Evolutionary conservation across 768 basidiomycete genomes (phyloP).

Genomic region (Xerocomellus dryophilus): DNA sequence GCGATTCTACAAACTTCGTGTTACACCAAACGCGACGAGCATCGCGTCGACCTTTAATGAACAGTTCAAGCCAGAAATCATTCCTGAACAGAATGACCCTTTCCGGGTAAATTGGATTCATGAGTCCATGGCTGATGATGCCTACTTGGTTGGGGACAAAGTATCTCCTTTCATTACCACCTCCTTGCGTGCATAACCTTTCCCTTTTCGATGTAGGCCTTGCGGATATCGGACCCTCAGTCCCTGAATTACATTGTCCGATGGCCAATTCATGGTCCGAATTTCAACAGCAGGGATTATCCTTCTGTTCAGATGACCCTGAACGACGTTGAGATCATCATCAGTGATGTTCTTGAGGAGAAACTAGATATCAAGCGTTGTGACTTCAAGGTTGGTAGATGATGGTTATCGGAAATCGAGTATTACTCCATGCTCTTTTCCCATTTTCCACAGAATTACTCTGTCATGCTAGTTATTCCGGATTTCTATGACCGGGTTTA

Average conservation of each 20-base stretch:
- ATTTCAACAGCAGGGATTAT: constrained; percentile 83
- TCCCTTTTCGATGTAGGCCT: constrained; percentile 47
- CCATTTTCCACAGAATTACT: constrained; percentile 60
- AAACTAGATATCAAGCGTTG: constrained; percentile 50
- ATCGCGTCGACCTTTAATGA: constrained; percentile 80
- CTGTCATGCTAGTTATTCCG: constrained; percentile 84
- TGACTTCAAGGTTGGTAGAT: constrained; percentile 57
- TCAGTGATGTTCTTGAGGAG: constrained; percentile 58
- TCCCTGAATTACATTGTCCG: constrained; percentile 67
- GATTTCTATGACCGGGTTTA: constrained; percentile 88
- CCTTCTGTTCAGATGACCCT: constrained; percentile 63
- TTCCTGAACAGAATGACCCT: constrained; percentile 80
- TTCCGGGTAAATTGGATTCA: constrained; percentile 84
- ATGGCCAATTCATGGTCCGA: constrained; percentile 79
- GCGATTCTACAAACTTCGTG: constrained; percentile 80
- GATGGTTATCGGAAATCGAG: background rate
- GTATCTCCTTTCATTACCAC: constrained; percentile 34
- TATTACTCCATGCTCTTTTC: background rate
- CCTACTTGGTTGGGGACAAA: constrained; percentile 65
- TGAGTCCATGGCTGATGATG: constrained; percentile 42
- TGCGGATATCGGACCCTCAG: constrained; percentile 66
- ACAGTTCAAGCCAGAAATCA: constrained; percentile 81
- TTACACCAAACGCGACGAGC: constrained; percentile 64
- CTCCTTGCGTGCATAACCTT: constrained; percentile 3
- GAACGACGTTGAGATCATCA: constrained; percentile 73